Evolutionary conservation across 164 flowering plant species (phyloP), one percentile per base, ranked within the genome.

Genomic region (Piper longum): DNA sequence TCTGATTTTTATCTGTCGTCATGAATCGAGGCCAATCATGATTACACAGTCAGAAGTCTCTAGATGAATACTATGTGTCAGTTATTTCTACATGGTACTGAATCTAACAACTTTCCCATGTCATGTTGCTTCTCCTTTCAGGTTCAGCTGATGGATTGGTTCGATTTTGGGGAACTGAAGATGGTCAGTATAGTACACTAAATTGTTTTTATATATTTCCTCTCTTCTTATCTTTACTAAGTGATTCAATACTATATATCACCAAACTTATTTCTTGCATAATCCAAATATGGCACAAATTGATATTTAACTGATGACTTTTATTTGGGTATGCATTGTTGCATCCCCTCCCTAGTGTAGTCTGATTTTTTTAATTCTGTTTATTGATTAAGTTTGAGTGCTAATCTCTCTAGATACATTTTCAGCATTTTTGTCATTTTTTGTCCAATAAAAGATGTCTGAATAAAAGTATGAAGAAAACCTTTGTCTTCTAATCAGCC

Each of bases 151-250:
- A 95, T 81, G 99, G 99, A 44, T 75, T 91, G 56, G 71, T 95
- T 26, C 82, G 97, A 41, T 95, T 95, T 71, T 95, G 99, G 99
- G 97, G 89, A 78, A 87, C 80, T 70, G 95, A 78, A 64, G 96
- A 89, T 41, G 98, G 98, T 91, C 73, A 77, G 80, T 43, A 64
- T 41, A 5, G 14, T 54, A 36, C 39, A 18, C 16, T 59, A 41
- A 4, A 48, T 48, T 48, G 3, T 5, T 14, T 9, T 48, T 48
- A 9, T 12, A 48, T 14, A 12, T 48, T 48, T 14, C 52, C 52
- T 48, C 9, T 12, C 52, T 48, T 14, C 14, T 12, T 14, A 5
- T 14, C 52, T 5, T 2, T 14, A 48, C 14, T 44, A 9, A 3
- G 52, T 48, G 14, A 8, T 48, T 48, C 3, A 48, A 48, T 48